Conservation (phyloP, 495 filamentous ascomycete species). For the Neurospora sublineolata region DNA sequence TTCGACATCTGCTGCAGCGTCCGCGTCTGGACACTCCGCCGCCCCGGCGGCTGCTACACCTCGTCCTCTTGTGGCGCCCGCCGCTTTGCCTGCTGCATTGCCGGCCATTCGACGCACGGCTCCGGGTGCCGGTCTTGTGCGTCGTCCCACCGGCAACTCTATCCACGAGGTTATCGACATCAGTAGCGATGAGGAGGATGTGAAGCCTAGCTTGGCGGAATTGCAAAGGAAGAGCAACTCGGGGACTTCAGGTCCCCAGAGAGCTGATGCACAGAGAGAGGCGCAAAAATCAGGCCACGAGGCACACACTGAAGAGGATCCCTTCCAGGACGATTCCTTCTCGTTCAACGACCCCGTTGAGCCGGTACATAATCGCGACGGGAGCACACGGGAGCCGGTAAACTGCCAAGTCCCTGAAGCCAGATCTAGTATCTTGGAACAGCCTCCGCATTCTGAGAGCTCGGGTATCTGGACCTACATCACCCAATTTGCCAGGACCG, state of each 20-base stretch:
- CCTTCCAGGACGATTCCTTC: not conserved
- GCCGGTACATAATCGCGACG: not conserved
- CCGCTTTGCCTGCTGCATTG: fast-evolving
- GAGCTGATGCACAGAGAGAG: not conserved
- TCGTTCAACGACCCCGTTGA: not conserved
- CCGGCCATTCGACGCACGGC: not conserved
- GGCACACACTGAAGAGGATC: not conserved
- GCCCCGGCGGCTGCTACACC: not conserved
- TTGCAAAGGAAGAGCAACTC: not conserved
- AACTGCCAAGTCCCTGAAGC: not conserved
- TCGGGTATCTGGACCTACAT: not conserved
- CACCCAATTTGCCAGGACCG: not conserved
- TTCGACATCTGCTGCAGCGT: not conserved
- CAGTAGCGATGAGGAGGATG: not conserved
- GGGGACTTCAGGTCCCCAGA: not conserved
- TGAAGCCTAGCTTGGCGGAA: not conserved
- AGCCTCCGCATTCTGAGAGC: not conserved
- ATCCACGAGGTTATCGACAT: not conserved
- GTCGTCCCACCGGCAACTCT: not conserved
- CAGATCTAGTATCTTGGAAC: not conserved
- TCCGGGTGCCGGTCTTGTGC: not conserved
- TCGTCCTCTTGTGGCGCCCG: not conserved
- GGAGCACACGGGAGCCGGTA: not conserved
- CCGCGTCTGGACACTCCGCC: not conserved
- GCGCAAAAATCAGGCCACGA: not conserved